Percentiles rank a stretch among this genome's conserved stretches.
These are phyloP conservation scores for Fermentozyma sake DNA, from an alignment of 1,139 yeast genomes.

Conservation along the genomic window DNA sequence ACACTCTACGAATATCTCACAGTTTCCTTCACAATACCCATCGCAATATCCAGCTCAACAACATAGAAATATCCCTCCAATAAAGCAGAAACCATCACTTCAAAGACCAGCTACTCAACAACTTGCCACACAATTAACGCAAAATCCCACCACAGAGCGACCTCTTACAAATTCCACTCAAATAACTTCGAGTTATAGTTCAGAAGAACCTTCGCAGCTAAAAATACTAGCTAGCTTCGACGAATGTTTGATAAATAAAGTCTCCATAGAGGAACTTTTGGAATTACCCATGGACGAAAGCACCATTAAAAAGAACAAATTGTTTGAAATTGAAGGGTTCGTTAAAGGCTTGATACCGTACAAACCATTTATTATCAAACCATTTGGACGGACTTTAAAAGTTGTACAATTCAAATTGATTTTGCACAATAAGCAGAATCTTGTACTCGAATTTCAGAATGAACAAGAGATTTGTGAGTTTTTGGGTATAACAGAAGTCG, in stretches of 20 bases:
- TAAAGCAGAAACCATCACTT: no score
- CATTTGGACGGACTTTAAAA: conserved; percentile 27
- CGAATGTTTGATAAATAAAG: conserved; percentile 12
- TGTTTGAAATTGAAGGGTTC: conserved; percentile 17
- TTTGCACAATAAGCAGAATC: conserved; percentile 12
- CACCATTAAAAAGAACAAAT: conserved; percentile 10
- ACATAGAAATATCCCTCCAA: no score
- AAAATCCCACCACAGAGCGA: no score
- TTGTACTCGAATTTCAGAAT: conserved; percentile 22
- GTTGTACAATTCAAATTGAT: conserved; percentile 21
- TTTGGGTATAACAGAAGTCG: conserved; percentile 24
- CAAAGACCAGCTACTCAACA: no score
- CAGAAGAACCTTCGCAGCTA: conserved; percentile 1
- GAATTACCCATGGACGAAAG: conserved; percentile 9
- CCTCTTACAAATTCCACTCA: no score
- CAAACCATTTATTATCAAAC: conserved; percentile 24
- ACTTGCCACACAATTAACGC: no score
- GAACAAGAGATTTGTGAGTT: conserved; percentile 26
- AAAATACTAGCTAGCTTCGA: no score
- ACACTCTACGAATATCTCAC: no score
- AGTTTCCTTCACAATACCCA: no score
- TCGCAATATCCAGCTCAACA: no score
- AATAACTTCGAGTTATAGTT: conserved; percentile 1
- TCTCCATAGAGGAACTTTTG: conserved; percentile 8
- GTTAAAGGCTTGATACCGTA: conserved; percentile 17